Base-by-base conservation (phyloP, 75 land plant genomes). In the Pinus albicaulis region DNA sequence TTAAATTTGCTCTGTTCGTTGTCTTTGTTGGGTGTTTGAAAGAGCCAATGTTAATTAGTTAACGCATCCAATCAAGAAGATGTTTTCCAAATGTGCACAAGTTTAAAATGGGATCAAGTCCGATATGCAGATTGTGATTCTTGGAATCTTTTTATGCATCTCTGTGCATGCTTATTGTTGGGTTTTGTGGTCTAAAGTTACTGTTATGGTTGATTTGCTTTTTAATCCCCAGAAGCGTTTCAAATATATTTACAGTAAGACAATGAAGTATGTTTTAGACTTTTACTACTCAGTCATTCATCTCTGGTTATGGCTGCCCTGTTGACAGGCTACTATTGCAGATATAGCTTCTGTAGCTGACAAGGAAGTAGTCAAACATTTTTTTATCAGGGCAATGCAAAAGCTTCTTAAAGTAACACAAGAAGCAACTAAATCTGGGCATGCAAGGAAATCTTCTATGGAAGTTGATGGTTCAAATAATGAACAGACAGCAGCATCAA, bases 341-440 rank as follows among this genome's bases (percentile, higher is more conserved):
- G 92, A 85, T 52, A 65, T 95, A 68, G 92, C 99, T 76, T 89
- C 92, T 20, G 90, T 98, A 82, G 79, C 98, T 28, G 87, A 90
- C 56, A 84, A 89, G 72, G 76, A 72, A 44, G 79, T 85, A 0
- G 86, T 94, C 20, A 77, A 87, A 79, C 77, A 81, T 12, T 83
- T 89, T 59, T 94, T 97, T 71, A 78, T 44, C 19, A 78, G 55
- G 23, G 87, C 87, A 60, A 87, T 92, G 88, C 76, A 78, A 60
- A 82, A 89, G 80, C 86, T 96, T 71, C 73, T 94, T 75, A 79
- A 88, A 75, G 92, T 85, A 52, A 96, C 97, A 52, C 76, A 84
- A 77, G 85, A 88, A 77, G 89, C 86, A 71, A 75, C 66, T 61
- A 74, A 80, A 81, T 63, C 55, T 12, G 69, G 56, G 60, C 72